Evolutionary conservation across 1,139 yeast genomes (phyloP), one percentile per base, ranked within the genome.

Genomic region (Hansenula lynferdii): DNA sequence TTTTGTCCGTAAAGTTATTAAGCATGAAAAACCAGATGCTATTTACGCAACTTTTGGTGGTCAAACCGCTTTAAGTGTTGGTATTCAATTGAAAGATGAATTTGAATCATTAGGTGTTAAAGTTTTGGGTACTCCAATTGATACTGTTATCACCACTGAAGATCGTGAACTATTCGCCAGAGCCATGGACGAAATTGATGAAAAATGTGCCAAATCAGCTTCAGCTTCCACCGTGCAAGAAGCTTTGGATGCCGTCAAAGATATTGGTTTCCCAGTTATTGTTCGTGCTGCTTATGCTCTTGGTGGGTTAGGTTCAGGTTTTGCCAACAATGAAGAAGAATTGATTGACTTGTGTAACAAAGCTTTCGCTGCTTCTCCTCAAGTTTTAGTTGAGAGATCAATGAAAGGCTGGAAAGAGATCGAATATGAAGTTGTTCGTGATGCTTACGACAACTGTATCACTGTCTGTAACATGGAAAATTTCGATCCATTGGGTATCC

Each of bases 361-460:
- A 62, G 96, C 98, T 1, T 89, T 92, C 64, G 96, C 97, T 41
- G 78, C 95, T 18, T 84, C 96, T 39, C 97, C 98, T 21, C 98
- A 92, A 69, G 94, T 92, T 42, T 75, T 92, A 53, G 95, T 92
- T 47, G 98, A 92, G 72, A 80, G 80, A 64, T 87, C 97, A 38
- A 85, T 92, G 96, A 92, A 92, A 72, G 98, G 98, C 49, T 92
- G 98, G 98, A 92, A 92, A 65, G 98, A 92, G 69, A 87, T 92
- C 54, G 98, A 92, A 69, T 92, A 92, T 63, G 98, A 92, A 69
- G 98, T 92, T 65, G 98, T 92, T 45, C 85, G 98, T 64, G 98
- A 92, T 70, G 94, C 95, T 36, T 83, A 79, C 53, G 97, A 87
- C 65, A 92, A 92, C 78, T 92, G 98, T 79, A 89, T 92, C 59